A percentile compares a stretch with the other conserved stretches of the same genome.
These are phyloP conservation scores for Lactifluus subvellereus DNA, from an alignment of 768 basidiomycete species.

Conservation along the genomic window DNA sequence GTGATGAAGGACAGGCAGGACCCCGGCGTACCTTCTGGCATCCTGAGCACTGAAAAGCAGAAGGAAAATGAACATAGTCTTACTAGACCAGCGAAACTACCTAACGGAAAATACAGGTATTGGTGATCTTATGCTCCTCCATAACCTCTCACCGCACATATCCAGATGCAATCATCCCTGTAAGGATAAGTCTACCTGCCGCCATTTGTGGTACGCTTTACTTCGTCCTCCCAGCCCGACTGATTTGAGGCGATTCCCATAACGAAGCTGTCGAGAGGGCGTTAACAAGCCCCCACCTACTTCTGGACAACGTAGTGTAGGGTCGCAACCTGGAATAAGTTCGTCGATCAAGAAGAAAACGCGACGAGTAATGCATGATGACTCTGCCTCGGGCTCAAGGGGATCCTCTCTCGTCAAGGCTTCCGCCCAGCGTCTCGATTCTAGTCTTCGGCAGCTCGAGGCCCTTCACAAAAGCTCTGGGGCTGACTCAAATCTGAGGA, in stretches of 20 bases:
- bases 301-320: slow-evolving; percentile 31
- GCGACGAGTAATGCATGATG: background rate
- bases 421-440: background rate
- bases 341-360: background rate
- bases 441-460: slow-evolving; percentile 18
- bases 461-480: slow-evolving; percentile 21
- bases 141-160: background rate
- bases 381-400: background rate
- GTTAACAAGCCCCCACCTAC: slow-evolving; percentile 44
- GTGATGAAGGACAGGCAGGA: background rate
- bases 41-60: background rate
- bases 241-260: background rate
- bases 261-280: slow-evolving; percentile 68
- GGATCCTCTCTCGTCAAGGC: background rate
- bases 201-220: slow-evolving; percentile 60
- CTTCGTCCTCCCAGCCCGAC: background rate
- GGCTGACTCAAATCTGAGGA: slow-evolving; percentile 11
- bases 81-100: slow-evolving; percentile 36
- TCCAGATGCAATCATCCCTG: slow-evolving; percentile 73
- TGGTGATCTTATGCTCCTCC: background rate
- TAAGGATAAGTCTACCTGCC: slow-evolving; percentile 69
- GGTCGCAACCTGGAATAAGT: slow-evolving; percentile 7
- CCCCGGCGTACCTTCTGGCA: background rate
- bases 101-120: slow-evolving; percentile 59
- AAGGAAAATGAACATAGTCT: background rate